phyloP scores from a whole-genome alignment of 1,284 basidiomycete genomes.

The Boletellus sp. region DNA sequence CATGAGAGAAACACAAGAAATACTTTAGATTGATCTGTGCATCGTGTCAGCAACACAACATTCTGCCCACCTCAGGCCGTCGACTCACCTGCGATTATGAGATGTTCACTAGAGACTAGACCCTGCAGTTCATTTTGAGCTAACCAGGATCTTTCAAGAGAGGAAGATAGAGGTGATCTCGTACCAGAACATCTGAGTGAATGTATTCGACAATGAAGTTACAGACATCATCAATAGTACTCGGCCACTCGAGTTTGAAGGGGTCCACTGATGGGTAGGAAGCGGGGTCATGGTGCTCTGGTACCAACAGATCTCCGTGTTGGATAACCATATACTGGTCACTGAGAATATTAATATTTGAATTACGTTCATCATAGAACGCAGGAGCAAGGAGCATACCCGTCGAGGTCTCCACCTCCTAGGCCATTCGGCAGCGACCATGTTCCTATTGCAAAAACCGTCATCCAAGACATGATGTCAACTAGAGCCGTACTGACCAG shows the following conservation, averaged over 20 bases:
- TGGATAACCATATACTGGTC: slow-evolving; percentile 54
- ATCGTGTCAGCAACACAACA: neutral
- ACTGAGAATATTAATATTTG: slow-evolving; percentile 29
- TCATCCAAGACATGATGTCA: neutral
- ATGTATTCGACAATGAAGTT: slow-evolving; percentile 84
- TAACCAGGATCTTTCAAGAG: neutral
- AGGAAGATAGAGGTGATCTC: neutral
- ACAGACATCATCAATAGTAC: slow-evolving; percentile 71
- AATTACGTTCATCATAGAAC: neutral
- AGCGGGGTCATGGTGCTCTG: slow-evolving; percentile 47
- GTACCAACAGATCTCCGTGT: slow-evolving; percentile 51
- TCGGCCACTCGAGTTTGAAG: slow-evolving; percentile 48
- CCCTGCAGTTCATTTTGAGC: slow-evolving; percentile 42
- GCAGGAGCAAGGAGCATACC: slow-evolving; percentile 38
- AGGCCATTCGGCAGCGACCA: slow-evolving; percentile 66
- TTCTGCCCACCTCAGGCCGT: neutral
- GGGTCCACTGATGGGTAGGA: slow-evolving; percentile 45
- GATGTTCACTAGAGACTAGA: slow-evolving; percentile 62
- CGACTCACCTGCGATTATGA: slow-evolving; percentile 61
- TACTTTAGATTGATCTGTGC: slow-evolving; percentile 64
- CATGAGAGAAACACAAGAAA: neutral
- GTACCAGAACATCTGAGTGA: slow-evolving; percentile 71
- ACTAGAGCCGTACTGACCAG: slow-evolving; percentile 42
- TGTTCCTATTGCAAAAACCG: slow-evolving; percentile 37
- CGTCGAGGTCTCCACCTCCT: slow-evolving; percentile 73